Conservation (phyloP, 805 yeast genomes). For the Candida xiaguanensis region DNA sequence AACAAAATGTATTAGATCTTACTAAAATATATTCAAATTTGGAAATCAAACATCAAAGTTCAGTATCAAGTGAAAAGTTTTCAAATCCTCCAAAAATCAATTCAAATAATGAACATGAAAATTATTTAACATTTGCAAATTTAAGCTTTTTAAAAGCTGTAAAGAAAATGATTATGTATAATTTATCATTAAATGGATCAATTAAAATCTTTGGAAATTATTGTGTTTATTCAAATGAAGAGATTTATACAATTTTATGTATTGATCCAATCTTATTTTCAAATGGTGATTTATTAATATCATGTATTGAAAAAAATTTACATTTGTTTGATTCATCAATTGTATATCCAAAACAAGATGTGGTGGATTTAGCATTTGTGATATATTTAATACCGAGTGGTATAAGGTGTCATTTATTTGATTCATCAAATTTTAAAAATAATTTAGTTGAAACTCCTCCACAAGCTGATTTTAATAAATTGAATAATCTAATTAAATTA, state of each 20-base stretch:
- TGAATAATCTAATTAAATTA: slow-evolving; percentile 29
- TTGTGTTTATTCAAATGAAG: slow-evolving; percentile 16
- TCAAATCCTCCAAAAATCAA: slow-evolving; percentile 27
- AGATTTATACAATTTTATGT: slow-evolving; percentile 17
- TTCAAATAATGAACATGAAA: slow-evolving; percentile 15
- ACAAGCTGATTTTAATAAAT: slow-evolving; percentile 14
- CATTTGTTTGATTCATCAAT: slow-evolving; percentile 25
- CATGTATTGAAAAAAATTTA: slow-evolving; percentile 23
- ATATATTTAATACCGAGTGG: slow-evolving; percentile 42
- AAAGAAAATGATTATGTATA: slow-evolving; percentile 34
- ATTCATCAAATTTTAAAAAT: slow-evolving; percentile 16
- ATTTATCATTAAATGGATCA: slow-evolving; percentile 22
- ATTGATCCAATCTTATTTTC: slow-evolving; percentile 36
- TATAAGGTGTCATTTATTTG: slow-evolving; percentile 40
- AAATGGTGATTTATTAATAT: slow-evolving; percentile 37
- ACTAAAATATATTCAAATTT: slow-evolving; percentile 22
- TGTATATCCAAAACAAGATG: slow-evolving; percentile 9
- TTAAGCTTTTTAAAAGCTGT: slow-evolving; percentile 38
- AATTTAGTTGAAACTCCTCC: slow-evolving; percentile 19
- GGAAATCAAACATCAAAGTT: slow-evolving; percentile 18
- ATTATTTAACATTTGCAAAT: slow-evolving; percentile 29
- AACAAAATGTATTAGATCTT: slow-evolving; percentile 12
- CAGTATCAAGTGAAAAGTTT: slow-evolving; percentile 22
- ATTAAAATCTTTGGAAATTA: slow-evolving; percentile 38
- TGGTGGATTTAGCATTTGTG: slow-evolving; percentile 21